Conservation (phyloP, 352 stramenopile genomes). For the Globisporangium okanoganense region DNA sequence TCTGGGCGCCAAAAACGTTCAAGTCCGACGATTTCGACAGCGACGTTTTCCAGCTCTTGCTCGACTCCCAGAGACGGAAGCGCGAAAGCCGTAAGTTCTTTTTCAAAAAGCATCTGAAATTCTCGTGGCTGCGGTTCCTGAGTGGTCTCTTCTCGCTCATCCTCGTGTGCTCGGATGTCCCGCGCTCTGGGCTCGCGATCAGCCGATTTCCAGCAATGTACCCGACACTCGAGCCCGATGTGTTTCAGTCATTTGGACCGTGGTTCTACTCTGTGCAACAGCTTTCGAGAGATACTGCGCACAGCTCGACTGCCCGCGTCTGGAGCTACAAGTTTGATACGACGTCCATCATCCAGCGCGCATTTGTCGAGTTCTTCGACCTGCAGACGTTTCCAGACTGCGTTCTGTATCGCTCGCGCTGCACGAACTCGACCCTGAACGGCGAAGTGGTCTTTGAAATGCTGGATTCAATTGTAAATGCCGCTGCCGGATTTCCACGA, state of each 20-base stretch:
- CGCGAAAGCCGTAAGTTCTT: not conserved
- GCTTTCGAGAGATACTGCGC: not conserved
- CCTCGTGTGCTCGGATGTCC: slow-evolving; percentile 29
- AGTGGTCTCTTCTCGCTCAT: slow-evolving; percentile 19
- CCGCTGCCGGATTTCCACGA: not conserved
- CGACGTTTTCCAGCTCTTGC: not conserved
- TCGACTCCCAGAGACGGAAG: not conserved
- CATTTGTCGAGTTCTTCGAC: slow-evolving; percentile 21
- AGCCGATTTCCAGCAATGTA: slow-evolving; percentile 15
- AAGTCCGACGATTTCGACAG: not conserved
- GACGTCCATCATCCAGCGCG: slow-evolving; percentile 25
- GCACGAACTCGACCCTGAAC: slow-evolving; percentile 10
- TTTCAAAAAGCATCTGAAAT: slow-evolving; percentile 3
- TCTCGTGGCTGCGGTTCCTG: slow-evolving; percentile 9
- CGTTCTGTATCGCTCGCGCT: slow-evolving; percentile 24
- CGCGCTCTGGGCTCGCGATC: slow-evolving; percentile 28
- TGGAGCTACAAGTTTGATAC: slow-evolving; percentile 44
- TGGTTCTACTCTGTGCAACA: slow-evolving; percentile 5
- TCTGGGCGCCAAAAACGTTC: not conserved
- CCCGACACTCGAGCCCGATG: slow-evolving; percentile 25
- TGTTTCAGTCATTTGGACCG: slow-evolving; percentile 19
- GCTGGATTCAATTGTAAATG: slow-evolving; percentile 28
- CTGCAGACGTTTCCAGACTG: slow-evolving; percentile 23
- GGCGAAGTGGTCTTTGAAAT: slow-evolving; percentile 25
- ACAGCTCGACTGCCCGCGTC: slow-evolving; percentile 10